A percentile compares a stretch with the other conserved stretches of the same genome.
Evolutionary conservation across 2,329 filamentous ascomycete species (phyloP).

Genomic region (Colletotrichum simmondsii): DNA sequence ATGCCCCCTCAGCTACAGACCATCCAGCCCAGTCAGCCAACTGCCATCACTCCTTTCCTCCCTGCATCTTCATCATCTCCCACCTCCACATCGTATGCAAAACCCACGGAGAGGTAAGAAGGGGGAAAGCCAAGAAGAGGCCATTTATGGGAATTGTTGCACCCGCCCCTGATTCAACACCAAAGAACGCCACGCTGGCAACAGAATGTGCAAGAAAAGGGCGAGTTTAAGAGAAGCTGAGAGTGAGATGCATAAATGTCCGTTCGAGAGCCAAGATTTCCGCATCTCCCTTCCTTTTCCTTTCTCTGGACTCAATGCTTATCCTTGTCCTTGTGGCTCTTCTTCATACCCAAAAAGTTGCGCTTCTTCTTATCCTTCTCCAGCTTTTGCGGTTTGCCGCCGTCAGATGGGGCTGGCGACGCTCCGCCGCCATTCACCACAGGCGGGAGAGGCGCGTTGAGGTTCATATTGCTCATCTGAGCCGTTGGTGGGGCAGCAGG

Average conservation of each 20-base stretch:
- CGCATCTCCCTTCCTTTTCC: too few relatives aligned
- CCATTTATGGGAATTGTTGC: not conserved
- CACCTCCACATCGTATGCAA: not conserved
- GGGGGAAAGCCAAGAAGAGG: not conserved
- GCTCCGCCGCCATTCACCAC: slow-evolving; percentile 22
- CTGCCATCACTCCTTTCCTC: not conserved
- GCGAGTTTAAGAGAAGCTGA: not conserved
- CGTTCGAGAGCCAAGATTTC: too few relatives aligned
- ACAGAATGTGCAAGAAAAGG: not conserved
- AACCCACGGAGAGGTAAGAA: not conserved
- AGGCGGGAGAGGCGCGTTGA: slow-evolving; percentile 47
- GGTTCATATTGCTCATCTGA: slow-evolving; percentile 66
- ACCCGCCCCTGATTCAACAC: slow-evolving; percentile 4
- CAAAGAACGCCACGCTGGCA: slow-evolving; percentile 23
- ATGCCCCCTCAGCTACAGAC: not conserved
- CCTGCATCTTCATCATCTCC: too few relatives aligned
- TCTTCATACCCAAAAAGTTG: slow-evolving; percentile 69
- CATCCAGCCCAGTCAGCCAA: not conserved
- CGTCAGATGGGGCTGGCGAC: slow-evolving; percentile 39
- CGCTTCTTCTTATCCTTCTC: slow-evolving; percentile 74
- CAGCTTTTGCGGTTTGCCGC: slow-evolving; percentile 59
- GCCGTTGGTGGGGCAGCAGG: slow-evolving; percentile 60
- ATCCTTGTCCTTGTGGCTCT: slow-evolving; percentile 47
- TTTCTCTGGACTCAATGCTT: not conserved
- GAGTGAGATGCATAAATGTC: not conserved